phyloP scores from a whole-genome alignment of 805 yeast genomes.

The Wickerhamomyces canadensis region DNA sequence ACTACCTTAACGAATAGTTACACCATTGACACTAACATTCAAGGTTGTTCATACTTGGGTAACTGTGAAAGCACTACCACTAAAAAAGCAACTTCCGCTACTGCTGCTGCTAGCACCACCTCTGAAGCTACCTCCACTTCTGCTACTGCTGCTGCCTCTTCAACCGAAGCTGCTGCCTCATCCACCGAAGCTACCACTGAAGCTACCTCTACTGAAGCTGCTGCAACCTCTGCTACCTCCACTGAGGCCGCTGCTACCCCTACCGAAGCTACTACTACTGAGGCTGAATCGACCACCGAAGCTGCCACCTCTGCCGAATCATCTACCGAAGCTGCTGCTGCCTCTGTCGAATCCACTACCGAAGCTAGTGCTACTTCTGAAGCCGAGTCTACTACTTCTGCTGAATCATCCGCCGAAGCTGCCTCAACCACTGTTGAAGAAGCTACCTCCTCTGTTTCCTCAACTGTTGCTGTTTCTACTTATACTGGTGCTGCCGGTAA shows the following conservation, averaged over 20 bases:
- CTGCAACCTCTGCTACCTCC: neutral
- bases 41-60: slow-evolving; percentile 6
- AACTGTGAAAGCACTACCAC: slow-evolving; percentile 4
- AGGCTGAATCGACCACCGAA: too few relatives aligned
- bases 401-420: neutral
- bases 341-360: neutral
- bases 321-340: neutral
- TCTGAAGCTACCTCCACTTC: neutral
- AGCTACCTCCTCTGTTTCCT: neutral
- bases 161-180: slow-evolving; percentile 1
- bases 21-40: slow-evolving; percentile 3
- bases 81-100: neutral
- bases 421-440: neutral
- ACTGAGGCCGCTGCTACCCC: slow-evolving; percentile 1
- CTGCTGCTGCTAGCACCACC: slow-evolving; percentile 1
- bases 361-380: neutral
- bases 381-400: neutral
- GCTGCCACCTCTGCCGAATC: neutral
- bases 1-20: slow-evolving; percentile 13
- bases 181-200: neutral
- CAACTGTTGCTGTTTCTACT: slow-evolving; percentile 4
- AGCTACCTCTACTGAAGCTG: neutral
- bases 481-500: slow-evolving; percentile 3
- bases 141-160: too few relatives aligned
- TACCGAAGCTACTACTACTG: neutral